Base-by-base conservation (phyloP, 2,329 filamentous ascomycete species). In the Dichotomopilus funicola region DNA sequence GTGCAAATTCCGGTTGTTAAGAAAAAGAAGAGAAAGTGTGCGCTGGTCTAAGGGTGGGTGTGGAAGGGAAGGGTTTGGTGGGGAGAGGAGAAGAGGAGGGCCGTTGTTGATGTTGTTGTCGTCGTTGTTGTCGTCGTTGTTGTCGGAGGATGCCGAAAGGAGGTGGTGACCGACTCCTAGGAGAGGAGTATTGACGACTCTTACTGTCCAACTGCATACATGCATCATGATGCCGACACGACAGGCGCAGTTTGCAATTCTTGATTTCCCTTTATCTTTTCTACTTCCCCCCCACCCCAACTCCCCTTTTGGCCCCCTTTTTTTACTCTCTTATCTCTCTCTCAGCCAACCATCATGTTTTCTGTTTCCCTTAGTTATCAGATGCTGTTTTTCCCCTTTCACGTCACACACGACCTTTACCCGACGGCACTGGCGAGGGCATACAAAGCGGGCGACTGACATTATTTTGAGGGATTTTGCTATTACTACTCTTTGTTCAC, bases 1-100 rank as follows among this genome's bases (percentile, higher is more conserved):
- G 58, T 55, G 42, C 47, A 53, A 47, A 69, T 77, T 59, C 72
- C 74, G 41, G 73, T 74, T 55, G 66, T 77, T 75, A 89, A 85
- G 79, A 86, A 86, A 77, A 94, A 89, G 84, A 91, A 88, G 81
- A 85, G 86, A 76, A 88, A 81, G 72, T 95, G 89, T 78, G 83
- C 81, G 70, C 82, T 92, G 71, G 78, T 95, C 68, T 95, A 78
- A 82, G 70, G 58, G 2, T 49, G 48, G 27, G 27, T 56, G 51
- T 33, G 46, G 44, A 36, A 9, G 27, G 27, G 57, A 52, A 34
- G 41, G 44, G 40, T 8, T 13, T 19, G 51, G 31, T 51, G 9
- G 45, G 36, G 35, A 13, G 34, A 40, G 34, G 31, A 19, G 36
- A 44, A 45, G 45, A 38, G 19, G 19, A 27, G 19, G 19, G 19